Evolutionary conservation across 148 eudicot genomes (phyloP).

Genomic region (Rhododendron molle): DNA sequence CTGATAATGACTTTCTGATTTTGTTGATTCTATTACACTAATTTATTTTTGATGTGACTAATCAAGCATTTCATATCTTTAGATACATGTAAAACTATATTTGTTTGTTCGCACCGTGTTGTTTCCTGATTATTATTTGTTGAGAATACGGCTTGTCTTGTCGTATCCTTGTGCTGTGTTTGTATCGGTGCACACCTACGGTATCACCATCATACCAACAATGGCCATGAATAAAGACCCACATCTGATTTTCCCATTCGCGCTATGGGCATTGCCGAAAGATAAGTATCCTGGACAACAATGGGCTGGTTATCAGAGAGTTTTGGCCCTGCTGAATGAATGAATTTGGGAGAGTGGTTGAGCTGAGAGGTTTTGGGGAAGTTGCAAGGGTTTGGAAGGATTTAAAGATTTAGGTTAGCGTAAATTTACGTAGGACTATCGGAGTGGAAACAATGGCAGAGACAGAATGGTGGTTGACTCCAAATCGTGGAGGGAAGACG

Average conservation of each 20-base stretch:
- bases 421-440: neutral
- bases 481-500: neutral
- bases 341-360: neutral
- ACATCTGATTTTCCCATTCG: neutral
- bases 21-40: neutral
- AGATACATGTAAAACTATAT: neutral
- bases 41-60: neutral
- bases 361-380: neutral
- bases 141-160: neutral
- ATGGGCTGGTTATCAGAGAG: neutral
- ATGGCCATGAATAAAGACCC: neutral
- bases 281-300: neutral
- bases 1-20: neutral
- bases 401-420: neutral
- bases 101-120: neutral
- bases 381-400: neutral
- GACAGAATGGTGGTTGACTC: neutral
- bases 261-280: neutral
- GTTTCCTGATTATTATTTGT: neutral
- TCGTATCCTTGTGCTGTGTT: neutral
- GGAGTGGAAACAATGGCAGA: neutral
- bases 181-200: neutral
- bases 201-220: neutral
- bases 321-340: neutral
- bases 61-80: neutral